These are phyloP conservation scores for Funneliformis mosseae DNA, from an alignment of 192 early-diverging fungal species.

Conservation along the genomic window DNA sequence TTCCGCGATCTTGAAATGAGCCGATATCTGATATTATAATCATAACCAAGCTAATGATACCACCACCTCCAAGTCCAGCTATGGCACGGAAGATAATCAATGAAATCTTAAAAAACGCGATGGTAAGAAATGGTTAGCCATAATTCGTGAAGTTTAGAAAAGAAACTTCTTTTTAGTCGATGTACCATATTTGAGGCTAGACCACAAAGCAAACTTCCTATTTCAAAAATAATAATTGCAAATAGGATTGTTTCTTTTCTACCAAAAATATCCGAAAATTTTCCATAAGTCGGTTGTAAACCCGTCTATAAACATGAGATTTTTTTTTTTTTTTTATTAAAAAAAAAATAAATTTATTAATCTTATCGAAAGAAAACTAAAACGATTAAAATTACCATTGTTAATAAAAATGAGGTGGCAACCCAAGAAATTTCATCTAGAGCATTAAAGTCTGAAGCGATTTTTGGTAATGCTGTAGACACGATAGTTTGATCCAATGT, in stretches of 20 bases:
- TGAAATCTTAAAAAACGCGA: not conserved
- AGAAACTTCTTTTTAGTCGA: not conserved
- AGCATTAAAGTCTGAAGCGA: constrained; percentile 61
- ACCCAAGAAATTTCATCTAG: constrained; percentile 76
- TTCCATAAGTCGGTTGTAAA: constrained; percentile 78
- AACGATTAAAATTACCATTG: constrained; percentile 10
- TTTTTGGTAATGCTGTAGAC: constrained; percentile 60
- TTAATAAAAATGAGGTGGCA: constrained; percentile 70
- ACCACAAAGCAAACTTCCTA: constrained; percentile 51
- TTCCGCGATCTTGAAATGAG: constrained; percentile 61
- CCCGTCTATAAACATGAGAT: constrained; percentile 49
- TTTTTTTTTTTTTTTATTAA: too few species aligned
- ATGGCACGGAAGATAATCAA: constrained; percentile 8
- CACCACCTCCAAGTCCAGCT: not conserved
- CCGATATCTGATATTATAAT: constrained; percentile 77
- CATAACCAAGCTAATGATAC: constrained; percentile 47
- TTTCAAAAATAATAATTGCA: constrained; percentile 37
- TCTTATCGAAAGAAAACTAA: too few species aligned
- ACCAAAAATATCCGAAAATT: constrained; percentile 74
- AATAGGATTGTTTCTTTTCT: constrained; percentile 42
- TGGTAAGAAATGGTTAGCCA: not conserved
- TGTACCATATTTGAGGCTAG: constrained; percentile 45
- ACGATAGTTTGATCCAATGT: constrained; percentile 69
- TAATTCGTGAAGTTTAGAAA: not conserved
- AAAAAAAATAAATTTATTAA: too few species aligned